These are phyloP conservation scores for Cordyceps sp. DNA, from an alignment of 2,329 filamentous ascomycete species.

Conservation along the genomic window DNA sequence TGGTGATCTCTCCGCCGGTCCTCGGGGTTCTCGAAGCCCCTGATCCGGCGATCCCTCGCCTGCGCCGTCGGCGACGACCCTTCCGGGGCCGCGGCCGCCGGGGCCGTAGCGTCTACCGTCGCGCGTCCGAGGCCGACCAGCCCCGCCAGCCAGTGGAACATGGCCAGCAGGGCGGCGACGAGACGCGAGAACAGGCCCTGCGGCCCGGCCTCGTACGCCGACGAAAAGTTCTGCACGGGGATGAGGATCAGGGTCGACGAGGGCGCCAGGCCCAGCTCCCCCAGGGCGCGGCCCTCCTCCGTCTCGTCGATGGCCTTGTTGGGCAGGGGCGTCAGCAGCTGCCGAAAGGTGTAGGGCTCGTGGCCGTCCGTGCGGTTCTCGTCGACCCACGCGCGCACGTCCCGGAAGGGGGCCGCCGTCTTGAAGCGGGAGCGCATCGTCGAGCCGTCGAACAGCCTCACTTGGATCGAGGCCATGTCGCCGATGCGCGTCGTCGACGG, in stretches of 20 bases:
- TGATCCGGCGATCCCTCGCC: slow-evolving; percentile 9
- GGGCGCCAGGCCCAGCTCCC: slow-evolving; percentile 56
- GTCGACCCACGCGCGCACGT: slow-evolving; percentile 68
- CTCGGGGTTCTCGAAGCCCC: slow-evolving; percentile 25
- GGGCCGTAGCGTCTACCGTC: neutral
- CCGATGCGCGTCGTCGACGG: slow-evolving; percentile 11
- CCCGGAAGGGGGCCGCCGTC: slow-evolving; percentile 42
- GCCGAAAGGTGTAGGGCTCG: slow-evolving; percentile 65
- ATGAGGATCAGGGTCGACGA: slow-evolving; percentile 72
- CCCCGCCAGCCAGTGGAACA: slow-evolving; percentile 18
- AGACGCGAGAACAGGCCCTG: slow-evolving; percentile 12
- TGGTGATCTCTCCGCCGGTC: slow-evolving; percentile 44
- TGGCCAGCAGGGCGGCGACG: slow-evolving; percentile 12
- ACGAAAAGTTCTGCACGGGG: slow-evolving; percentile 37
- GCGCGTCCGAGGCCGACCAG: slow-evolving; percentile 10
- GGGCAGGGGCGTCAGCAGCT: slow-evolving; percentile 63
- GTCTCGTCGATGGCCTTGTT: slow-evolving; percentile 56
- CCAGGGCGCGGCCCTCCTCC: slow-evolving; percentile 55
- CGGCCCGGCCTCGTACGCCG: slow-evolving; percentile 21
- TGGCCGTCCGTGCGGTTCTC: slow-evolving; percentile 36
- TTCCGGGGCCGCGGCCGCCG: neutral
- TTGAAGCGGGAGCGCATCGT: slow-evolving; percentile 60
- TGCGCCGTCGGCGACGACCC: slow-evolving; percentile 5
- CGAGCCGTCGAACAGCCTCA: slow-evolving; percentile 71
- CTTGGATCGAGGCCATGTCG: slow-evolving; percentile 42